Base-by-base conservation (phyloP, 371 early-diverging fungal genomes). In the Nematocida sp. region DNA sequence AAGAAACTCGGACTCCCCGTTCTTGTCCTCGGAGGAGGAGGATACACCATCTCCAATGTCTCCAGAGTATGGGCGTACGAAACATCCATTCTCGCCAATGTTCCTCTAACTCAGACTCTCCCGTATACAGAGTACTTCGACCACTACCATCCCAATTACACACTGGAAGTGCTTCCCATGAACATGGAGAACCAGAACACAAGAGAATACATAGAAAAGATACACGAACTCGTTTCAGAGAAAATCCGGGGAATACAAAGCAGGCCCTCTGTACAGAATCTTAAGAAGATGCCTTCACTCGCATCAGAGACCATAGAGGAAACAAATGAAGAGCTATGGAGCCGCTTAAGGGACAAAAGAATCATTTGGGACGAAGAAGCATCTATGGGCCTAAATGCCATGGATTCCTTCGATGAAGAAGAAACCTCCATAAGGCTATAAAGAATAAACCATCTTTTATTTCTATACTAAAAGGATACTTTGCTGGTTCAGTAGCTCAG, bases 201-300 rank as follows among this genome's bases (percentile, higher is more conserved):
- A 28, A 82, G 86, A 55, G 85, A 86, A 53, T 91, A 92, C 80
- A 83, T 96, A 40, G 87, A 92, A 50, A 86, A 87, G 30, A 78
- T 85, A 56, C 45, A 80, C 20, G 56, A 77, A 50, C 69, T 87
- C 33, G 88, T 95, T n/a, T 82, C 89, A 59, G 96, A 97, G 79
- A 92, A 95, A 61, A 85, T 98, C 57, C 83, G 92, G 66, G 87
- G 88, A 76, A 78, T 96, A 55, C 87, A 90, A 71, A 89, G 88
- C 2, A 93, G 94, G 16, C 99, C 99, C 0, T 90, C 91, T 69
- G 93, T 95, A 32, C 95, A 95, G 82, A 92, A 95, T 92, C 90
- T 90, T 71, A 87, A 87, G 60, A 87, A 89, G 16, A 91, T 91
- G 36, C 54, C 75, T 0, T 79, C 77, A 32, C 79, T 82, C 36